These are phyloP conservation scores for Helicosporidium sp. DNA, from an alignment of 139 green algal genomes.

Conservation along the genomic window DNA sequence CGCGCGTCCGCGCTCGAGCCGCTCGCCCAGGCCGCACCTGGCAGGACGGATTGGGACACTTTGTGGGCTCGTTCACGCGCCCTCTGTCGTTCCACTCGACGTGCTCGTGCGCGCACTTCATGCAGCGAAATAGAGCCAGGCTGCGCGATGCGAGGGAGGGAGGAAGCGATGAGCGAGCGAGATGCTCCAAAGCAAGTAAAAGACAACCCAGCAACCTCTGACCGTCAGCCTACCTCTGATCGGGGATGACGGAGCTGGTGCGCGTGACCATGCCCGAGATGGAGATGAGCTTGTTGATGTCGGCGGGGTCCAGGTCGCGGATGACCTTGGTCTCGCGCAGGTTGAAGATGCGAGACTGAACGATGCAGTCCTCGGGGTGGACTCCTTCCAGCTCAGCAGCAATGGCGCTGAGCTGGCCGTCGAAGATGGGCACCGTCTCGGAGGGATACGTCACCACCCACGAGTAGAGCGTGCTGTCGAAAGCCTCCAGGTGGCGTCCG, in stretches of 20 bases:
- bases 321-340: constrained; percentile 57
- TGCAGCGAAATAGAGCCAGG: constrained; percentile 33
- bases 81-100: constrained; percentile 30
- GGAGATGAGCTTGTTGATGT: constrained; percentile 77
- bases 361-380: constrained; percentile 9
- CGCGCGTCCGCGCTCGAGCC: background rate
- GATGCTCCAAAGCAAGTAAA: too few species aligned
- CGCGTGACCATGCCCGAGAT: constrained; percentile 91
- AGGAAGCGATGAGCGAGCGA: background rate
- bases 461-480: constrained; percentile 52
- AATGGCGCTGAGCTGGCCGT: constrained; percentile 18
- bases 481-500: constrained; percentile 45
- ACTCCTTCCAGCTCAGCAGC: constrained; percentile 10
- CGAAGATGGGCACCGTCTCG: constrained; percentile 32
- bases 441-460: constrained; percentile 61
- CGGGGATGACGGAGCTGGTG: constrained; percentile 69
- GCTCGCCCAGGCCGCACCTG: constrained; percentile 1
- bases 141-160: constrained; percentile 6
- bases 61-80: constrained; percentile 55
- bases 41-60: constrained; percentile 40
- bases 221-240: constrained; percentile 43
- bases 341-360: constrained; percentile 78
- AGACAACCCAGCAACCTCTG: too few species aligned
- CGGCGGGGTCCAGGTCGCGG: constrained; percentile 80
- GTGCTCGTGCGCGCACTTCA: constrained; percentile 14